phyloP scores from a whole-genome alignment of 331 rosid species.

The Quercus tomentella region DNA sequence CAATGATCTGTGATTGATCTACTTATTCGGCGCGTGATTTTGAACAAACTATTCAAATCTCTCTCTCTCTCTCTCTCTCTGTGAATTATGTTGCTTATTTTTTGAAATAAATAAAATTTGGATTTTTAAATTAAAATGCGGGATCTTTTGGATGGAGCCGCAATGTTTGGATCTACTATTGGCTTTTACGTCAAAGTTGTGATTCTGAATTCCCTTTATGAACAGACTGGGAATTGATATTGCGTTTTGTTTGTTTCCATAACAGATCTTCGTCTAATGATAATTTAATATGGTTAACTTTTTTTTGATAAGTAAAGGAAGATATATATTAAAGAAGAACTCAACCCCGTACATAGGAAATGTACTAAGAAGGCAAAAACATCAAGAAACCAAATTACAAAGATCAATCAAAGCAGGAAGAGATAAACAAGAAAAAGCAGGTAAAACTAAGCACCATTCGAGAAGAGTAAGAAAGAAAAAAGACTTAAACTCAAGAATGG shows the following conservation, averaged over 20 bases:
- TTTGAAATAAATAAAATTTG: not conserved
- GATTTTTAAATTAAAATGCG: not conserved
- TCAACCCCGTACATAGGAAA: too few species aligned
- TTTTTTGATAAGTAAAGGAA: too few species aligned
- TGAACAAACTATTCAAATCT: not conserved
- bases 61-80: not conserved
- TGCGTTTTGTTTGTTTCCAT: not conserved
- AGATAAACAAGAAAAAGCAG: too few species aligned
- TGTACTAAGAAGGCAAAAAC: too few species aligned
- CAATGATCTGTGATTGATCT: constrained; percentile 36
- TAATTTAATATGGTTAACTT: too few species aligned
- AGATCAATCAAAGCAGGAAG: too few species aligned
- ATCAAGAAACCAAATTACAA: too few species aligned
- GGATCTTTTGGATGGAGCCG: not conserved
- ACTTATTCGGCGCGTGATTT: not conserved
- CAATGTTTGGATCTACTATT: not conserved
- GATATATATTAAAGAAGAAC: too few species aligned
- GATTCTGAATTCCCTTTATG: too few species aligned
- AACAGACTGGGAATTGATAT: not conserved
- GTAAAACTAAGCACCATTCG: too few species aligned
- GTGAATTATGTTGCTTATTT: not conserved
- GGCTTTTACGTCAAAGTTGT: not conserved
- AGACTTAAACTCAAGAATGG: too few species aligned
- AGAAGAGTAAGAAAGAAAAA: too few species aligned
- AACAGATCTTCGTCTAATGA: not conserved